Conservation (phyloP, 371 early-diverging fungal genomes). For the Funneliformis caledonium region DNA sequence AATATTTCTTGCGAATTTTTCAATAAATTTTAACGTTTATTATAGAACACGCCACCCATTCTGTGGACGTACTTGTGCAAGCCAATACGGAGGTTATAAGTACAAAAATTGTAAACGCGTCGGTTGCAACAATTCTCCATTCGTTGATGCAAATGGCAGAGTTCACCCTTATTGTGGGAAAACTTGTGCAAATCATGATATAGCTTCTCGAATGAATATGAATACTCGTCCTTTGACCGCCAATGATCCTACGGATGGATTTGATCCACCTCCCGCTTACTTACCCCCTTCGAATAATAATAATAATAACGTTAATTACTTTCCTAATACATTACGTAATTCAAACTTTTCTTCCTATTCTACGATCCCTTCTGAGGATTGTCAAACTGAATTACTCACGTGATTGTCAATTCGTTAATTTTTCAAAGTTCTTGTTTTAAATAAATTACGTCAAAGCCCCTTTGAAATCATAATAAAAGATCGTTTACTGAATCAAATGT, state of each 20-base stretch:
- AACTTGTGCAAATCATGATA: neutral
- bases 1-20: neutral
- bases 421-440: no score
- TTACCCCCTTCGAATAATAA: neutral
- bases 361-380: no score
- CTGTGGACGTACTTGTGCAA: slow-evolving; percentile 16
- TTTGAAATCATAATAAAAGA: no score
- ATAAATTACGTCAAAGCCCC: no score
- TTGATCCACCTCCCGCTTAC: neutral
- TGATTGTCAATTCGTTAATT: no score
- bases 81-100: neutral
- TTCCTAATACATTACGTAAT: no score
- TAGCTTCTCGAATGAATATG: neutral
- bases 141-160: neutral
- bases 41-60: slow-evolving; percentile 4
- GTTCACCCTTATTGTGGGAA: slow-evolving; percentile 23
- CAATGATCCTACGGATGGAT: neutral
- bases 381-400: no score
- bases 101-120: neutral
- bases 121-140: neutral
- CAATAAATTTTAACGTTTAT: neutral
- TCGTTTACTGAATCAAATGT: no score
- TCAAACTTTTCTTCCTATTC: no score
- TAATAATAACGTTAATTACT: no score
- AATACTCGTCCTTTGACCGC: neutral